Conservation (phyloP, 2,329 filamentous ascomycete species). For the Ceratocystis lukuohia region DNA sequence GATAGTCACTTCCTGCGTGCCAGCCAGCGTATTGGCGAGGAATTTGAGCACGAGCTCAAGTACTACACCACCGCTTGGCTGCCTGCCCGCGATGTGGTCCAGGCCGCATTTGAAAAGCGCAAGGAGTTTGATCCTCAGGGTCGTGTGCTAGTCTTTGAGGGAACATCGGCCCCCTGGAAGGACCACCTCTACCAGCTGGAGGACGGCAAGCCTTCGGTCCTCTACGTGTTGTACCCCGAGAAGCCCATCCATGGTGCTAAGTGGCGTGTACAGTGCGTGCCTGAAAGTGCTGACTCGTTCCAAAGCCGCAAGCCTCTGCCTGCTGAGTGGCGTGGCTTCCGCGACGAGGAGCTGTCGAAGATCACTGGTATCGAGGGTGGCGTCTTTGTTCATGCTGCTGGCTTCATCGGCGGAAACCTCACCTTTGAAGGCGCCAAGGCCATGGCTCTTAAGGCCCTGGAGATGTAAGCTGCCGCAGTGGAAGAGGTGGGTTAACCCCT, state of each 20-base stretch:
- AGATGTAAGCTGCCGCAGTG: slow-evolving; percentile 3
- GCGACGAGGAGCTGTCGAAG: slow-evolving; percentile 71
- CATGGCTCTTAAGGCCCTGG: slow-evolving; percentile 69
- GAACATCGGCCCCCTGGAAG: slow-evolving; percentile 79
- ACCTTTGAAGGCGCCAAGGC: slow-evolving; percentile 75
- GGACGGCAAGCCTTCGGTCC: slow-evolving; percentile 43
- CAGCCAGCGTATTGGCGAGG: slow-evolving; percentile 72
- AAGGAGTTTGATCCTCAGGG: slow-evolving; percentile 56
- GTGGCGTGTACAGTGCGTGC: slow-evolving; percentile 92
- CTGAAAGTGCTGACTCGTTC: slow-evolving; percentile 71
- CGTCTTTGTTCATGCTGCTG: slow-evolving; percentile 86
- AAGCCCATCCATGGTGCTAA: slow-evolving; percentile 59
- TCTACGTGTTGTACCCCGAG: slow-evolving; percentile 89
- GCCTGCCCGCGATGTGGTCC: slow-evolving; percentile 69
- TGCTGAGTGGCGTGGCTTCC: slow-evolving; percentile 79
- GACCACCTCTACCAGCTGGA: slow-evolving; percentile 90
- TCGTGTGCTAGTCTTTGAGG: slow-evolving; percentile 66
- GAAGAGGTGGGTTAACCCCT: background rate
- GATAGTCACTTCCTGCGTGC: slow-evolving; percentile 68
- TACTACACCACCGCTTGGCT: slow-evolving; percentile 70
- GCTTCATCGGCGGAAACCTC: slow-evolving; percentile 93
- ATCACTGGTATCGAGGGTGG: slow-evolving; percentile 57
- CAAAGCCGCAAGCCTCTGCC: slow-evolving; percentile 83
- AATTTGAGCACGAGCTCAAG: slow-evolving; percentile 69
- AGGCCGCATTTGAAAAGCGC: slow-evolving; percentile 59